These are phyloP conservation scores for Aspergillus nidulans DNA, from an alignment of 495 filamentous ascomycete species.

Conservation along the genomic window DNA sequence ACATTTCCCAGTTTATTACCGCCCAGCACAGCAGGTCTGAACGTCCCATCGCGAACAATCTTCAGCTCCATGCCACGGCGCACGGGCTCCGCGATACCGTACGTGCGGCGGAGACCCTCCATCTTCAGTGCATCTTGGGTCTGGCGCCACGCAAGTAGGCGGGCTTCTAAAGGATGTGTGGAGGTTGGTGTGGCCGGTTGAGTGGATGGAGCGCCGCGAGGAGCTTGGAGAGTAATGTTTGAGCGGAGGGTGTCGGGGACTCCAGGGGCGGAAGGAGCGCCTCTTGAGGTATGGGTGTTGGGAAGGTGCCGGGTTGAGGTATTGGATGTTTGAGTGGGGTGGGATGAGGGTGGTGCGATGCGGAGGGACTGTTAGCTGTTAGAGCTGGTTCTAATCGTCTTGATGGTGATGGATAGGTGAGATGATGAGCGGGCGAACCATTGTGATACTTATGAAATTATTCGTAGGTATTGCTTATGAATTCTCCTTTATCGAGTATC, in stretches of 20 bases:
- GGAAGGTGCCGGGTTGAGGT: constrained; percentile 43
- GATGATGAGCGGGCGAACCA: constrained; percentile 22
- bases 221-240: constrained; percentile 58
- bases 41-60: constrained; percentile 62
- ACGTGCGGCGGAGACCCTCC: constrained; percentile 76
- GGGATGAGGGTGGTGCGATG: constrained; percentile 64
- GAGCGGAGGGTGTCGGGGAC: constrained; percentile 87
- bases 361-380: constrained; percentile 68
- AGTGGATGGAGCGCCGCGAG: constrained; percentile 41
- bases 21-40: constrained; percentile 45
- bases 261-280: constrained; percentile 84
- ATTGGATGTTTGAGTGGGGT: constrained; percentile 55
- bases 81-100: constrained; percentile 90
- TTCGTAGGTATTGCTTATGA: not conserved
- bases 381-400: not conserved
- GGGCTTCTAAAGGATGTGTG: constrained; percentile 85
- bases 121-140: constrained; percentile 86
- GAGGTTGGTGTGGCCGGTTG: constrained; percentile 47
- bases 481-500: not conserved
- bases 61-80: constrained; percentile 93
- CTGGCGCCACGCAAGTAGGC: constrained; percentile 75
- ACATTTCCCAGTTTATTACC: constrained; percentile 41
- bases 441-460: constrained; percentile 18
- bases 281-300: constrained; percentile 42
- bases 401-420: not conserved